A percentile compares a stretch with the other conserved stretches of the same genome.
These are phyloP conservation scores for Blepharisma undulans DNA, from an alignment of 169 alveolate species.

Conservation along the genomic window DNA sequence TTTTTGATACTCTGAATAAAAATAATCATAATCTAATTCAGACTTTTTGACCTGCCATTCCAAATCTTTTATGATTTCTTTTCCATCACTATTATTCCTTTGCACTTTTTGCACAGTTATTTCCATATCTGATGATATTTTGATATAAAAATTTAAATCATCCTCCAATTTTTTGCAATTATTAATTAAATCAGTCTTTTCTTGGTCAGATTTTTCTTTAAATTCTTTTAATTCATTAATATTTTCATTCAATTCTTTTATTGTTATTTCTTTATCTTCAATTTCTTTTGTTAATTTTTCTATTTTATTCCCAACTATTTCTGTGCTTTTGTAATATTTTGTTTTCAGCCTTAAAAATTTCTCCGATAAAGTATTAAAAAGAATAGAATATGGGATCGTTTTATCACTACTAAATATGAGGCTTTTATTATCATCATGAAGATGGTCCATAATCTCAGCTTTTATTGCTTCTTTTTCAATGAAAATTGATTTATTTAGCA, in stretches of 20 bases:
- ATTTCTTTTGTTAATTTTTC: not conserved
- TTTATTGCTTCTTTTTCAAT: not conserved
- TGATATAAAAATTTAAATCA: not conserved
- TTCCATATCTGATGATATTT: not conserved
- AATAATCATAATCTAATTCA: not conserved
- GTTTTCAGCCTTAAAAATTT: not conserved
- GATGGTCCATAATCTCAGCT: not conserved
- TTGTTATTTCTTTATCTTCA: not conserved
- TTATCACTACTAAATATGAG: not conserved
- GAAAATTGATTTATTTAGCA: not conserved
- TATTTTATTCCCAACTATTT: not conserved
- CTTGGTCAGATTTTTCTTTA: not conserved
- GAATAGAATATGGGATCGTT: not conserved
- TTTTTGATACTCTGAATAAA: not conserved
- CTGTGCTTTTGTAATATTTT: not conserved
- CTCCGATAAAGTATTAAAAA: not conserved
- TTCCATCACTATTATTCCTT: not conserved
- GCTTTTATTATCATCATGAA: not conserved
- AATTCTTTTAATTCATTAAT: not conserved
- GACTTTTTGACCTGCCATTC: not conserved
- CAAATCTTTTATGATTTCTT: not conserved
- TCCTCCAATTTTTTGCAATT: not conserved
- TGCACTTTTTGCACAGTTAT: not conserved
- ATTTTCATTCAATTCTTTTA: not conserved
- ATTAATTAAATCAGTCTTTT: not conserved